Base-by-base conservation (phyloP, 768 basidiomycete genomes). In the Podaxis carcinomalis region DNA sequence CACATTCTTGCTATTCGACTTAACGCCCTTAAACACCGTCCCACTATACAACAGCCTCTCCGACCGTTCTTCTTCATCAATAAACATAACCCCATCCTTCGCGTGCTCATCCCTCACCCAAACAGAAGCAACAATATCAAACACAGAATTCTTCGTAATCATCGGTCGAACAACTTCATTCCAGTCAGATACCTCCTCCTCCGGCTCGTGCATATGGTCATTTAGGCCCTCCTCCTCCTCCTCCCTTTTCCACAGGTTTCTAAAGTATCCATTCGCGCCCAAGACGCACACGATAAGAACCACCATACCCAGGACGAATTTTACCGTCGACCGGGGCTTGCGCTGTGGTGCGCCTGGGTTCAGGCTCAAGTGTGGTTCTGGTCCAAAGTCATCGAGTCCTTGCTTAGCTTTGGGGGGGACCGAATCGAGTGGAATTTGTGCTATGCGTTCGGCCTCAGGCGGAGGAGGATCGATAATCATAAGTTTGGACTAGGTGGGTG, bases 1-100 rank as follows among this genome's bases (percentile, higher is more conserved):
- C 9, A 65, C 21, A 39, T 66, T 56, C 39, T 72, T 70, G 50
- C 73, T 70, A n/a, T 64, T 64, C 39, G 74, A 57, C 6, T 55
- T 65, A 1, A 77, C 53, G 11, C 68, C 69, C 5, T 61, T 63
- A 46, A 75, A 74, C 0, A 75, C 67, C 13, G 68, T 68, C 10
- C 68, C 73, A 0, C 73, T 71, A 44, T 66, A 75, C 3, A 71
- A 62, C 10, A 60, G 51, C 3, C 44, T 67, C 62, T 66, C 66
- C 27, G 23, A 19, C 7, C 23, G 49, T 10, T 61, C 59, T 32
- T 49, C 59, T 10, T 53, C 51, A 5, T 63, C 56, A 1, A 49
- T 21, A 5, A 7, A n/a, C 9, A 44, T 21, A 10, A 51, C 50
- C 28, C 56, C 51, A 10, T 60, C 55, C 14, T 46, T 52, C 19